A percentile compares a stretch with the other conserved stretches of the same genome.
Conservation (phyloP, 805 yeast genomes). For the Jamesozyma hellenica region DNA sequence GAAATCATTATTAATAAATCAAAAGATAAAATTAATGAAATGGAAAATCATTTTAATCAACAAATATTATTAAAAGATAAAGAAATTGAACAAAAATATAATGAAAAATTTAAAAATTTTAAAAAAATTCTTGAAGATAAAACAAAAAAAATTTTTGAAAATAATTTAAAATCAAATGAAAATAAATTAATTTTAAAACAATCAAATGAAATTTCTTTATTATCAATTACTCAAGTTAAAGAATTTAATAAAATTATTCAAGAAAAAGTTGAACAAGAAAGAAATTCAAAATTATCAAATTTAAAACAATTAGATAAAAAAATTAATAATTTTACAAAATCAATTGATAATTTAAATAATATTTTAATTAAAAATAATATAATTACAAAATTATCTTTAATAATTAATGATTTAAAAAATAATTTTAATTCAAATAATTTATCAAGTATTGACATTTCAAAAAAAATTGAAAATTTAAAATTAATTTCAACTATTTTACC, state of each 20-base stretch:
- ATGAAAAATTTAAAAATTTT: slow-evolving; percentile 51
- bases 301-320: slow-evolving; percentile 49
- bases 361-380: slow-evolving; percentile 32
- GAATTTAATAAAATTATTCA: slow-evolving; percentile 51
- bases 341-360: slow-evolving; percentile 34
- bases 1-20: slow-evolving; percentile 11
- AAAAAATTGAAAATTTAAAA: slow-evolving; percentile 27
- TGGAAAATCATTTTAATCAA: slow-evolving; percentile 18
- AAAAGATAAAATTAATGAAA: slow-evolving; percentile 9
- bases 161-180: slow-evolving; percentile 61
- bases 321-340: slow-evolving; percentile 37
- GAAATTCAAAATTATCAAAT: slow-evolving; percentile 68
- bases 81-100: slow-evolving; percentile 47
- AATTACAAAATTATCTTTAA: slow-evolving; percentile 19
- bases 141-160: slow-evolving; percentile 45
- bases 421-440: slow-evolving; percentile 15
- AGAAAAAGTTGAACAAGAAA: slow-evolving; percentile 56
- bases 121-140: slow-evolving; percentile 50
- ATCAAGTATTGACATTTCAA: slow-evolving; percentile 27
- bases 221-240: slow-evolving; percentile 58
- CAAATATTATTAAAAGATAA: slow-evolving; percentile 36
- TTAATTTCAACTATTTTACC: slow-evolving; percentile 21
- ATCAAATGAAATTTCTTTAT: slow-evolving; percentile 58
- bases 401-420: slow-evolving; percentile 16
- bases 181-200: slow-evolving; percentile 59